Percentiles rank a stretch among this genome's conserved stretches.
Conservation (phyloP, 495 filamentous ascomycete genomes). For the Annulohypoxylon stygium region DNA sequence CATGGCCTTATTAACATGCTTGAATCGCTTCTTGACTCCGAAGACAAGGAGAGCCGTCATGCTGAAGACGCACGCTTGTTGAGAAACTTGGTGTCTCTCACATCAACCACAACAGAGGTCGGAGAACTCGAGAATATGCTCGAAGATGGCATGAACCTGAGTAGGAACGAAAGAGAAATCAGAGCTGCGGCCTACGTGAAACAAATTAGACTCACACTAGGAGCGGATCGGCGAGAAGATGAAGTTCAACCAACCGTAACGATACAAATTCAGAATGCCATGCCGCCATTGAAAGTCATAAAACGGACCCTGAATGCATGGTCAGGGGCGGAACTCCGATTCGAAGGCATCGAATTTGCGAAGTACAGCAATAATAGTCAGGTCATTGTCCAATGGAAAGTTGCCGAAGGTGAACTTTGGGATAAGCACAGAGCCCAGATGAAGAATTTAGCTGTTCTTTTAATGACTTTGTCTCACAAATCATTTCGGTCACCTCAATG, state of each 20-base stretch:
- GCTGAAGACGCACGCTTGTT: background rate
- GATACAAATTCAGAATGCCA: background rate
- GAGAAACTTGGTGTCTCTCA: background rate
- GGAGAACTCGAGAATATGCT: background rate
- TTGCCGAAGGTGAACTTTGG: background rate
- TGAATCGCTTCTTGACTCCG: background rate
- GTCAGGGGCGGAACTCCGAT: background rate
- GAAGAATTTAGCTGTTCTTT: background rate
- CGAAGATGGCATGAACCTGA: background rate
- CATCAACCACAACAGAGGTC: background rate
- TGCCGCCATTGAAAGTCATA: background rate
- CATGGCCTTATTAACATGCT: background rate
- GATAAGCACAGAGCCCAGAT: background rate
- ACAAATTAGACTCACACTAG: background rate
- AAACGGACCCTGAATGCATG: background rate
- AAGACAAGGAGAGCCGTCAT: background rate
- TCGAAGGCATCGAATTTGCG: background rate
- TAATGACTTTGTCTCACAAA: background rate
- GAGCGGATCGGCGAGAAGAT: background rate
- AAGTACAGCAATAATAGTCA: background rate
- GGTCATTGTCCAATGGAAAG: background rate
- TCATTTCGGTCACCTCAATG: background rate
- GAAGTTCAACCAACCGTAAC: background rate
- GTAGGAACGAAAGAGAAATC: background rate
- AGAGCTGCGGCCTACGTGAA: background rate